Evolutionary conservation across 148 eudicot genomes (phyloP).

Genomic region (Chenopodium berlandieri): DNA sequence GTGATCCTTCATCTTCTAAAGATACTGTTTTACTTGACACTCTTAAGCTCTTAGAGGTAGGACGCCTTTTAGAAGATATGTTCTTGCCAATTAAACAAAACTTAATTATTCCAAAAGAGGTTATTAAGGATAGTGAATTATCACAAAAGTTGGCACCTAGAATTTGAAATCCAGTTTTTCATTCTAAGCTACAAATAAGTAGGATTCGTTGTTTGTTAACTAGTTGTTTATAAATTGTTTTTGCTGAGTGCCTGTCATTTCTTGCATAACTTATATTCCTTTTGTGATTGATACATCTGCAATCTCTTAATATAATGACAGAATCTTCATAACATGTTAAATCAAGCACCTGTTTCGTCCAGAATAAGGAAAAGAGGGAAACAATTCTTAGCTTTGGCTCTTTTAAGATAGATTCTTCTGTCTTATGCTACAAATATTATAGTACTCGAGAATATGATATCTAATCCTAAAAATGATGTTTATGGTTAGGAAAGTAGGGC

Average conservation of each 20-base stretch:
- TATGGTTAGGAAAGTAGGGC: conserved; percentile 24
- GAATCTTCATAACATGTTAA: conserved; percentile 22
- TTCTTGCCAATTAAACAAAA: conserved; percentile 16
- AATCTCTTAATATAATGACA: conserved; percentile 16
- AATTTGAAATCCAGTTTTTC: conserved; percentile 22
- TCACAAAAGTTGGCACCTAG: conserved; percentile 14
- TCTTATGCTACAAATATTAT: conserved; percentile 16
- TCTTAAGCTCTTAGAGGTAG: conserved; percentile 15
- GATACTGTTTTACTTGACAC: conserved; percentile 12
- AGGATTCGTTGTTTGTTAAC: conserved; percentile 21
- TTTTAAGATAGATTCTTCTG: conserved; percentile 33
- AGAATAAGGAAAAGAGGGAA: conserved; percentile 21
- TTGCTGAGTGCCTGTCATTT: conserved; percentile 43
- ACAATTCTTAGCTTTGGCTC: conserved; percentile 25
- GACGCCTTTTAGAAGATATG: conserved; percentile 31
- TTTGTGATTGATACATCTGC: conserved; percentile 31
- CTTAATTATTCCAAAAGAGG: conserved; percentile 1
- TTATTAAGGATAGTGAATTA: conserved; percentile 8
- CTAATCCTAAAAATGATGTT: conserved; percentile 23
- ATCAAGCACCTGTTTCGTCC: conserved; percentile 27
- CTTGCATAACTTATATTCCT: conserved; percentile 38
- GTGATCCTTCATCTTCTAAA: conserved; percentile 8
- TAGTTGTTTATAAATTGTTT: conserved; percentile 18
- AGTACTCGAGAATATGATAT: conserved; percentile 19
- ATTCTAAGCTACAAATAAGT: conserved; percentile 2